Conservation (phyloP, 169 alveolate genomes). For the Eimeria tenella region DNA sequence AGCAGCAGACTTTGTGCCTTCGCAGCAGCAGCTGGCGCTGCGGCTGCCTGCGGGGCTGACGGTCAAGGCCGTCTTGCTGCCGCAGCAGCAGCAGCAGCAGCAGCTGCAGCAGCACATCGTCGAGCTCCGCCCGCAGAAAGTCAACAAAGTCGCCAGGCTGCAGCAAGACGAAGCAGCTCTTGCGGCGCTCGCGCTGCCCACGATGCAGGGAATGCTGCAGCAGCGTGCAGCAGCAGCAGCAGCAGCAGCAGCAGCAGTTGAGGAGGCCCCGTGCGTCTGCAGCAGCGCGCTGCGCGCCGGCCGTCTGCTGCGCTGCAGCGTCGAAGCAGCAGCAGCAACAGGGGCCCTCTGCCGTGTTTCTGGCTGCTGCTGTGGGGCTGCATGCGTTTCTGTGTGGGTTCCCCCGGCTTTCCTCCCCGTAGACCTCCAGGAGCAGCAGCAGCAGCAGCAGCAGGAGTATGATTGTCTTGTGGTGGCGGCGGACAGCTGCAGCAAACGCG, state of each 20-base stretch:
- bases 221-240: constrained; percentile 60
- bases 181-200: constrained; percentile 20
- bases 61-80: constrained; percentile 25
- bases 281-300: background rate
- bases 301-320: constrained; percentile 11
- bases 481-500: background rate
- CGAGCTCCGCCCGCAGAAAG: constrained; percentile 8
- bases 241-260: background rate
- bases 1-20: background rate
- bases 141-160: background rate
- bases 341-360: background rate
- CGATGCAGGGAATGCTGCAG: constrained; percentile 19
- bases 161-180: background rate
- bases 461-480: constrained; percentile 7
- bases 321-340: background rate
- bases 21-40: background rate
- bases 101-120: constrained; percentile 14
- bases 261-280: background rate
- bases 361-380: constrained; percentile 38
- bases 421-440: constrained; percentile 12
- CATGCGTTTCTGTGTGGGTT: background rate
- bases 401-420: constrained; percentile 3
- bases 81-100: constrained; percentile 48
- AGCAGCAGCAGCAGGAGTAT: constrained; percentile 35
- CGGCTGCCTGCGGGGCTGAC: constrained; percentile 3